Evolutionary conservation across 2,329 filamentous ascomycete species (phyloP), one percentile per base, ranked within the genome.

Genomic region (Colletotrichum sp.): DNA sequence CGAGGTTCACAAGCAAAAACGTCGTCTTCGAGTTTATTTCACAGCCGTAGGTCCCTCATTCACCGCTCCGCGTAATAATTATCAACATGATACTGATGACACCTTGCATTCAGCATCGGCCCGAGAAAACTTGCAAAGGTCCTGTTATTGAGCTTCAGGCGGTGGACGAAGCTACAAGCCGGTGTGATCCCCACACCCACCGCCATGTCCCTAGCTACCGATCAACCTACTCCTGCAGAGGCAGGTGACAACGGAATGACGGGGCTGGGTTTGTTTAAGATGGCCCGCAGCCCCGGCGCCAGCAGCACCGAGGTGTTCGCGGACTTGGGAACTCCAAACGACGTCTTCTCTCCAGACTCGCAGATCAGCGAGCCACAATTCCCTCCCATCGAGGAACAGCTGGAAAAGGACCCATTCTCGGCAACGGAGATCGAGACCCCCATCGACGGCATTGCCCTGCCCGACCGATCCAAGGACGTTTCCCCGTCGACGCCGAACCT

Each of bases 101-200:
- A 0, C 1, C 7, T 1, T 49, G 3, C n/a, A 0, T 12, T 9
- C 30, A 85, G 84, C 6, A 78, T 84, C 6, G 85, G 85, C 0
- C 84, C 85, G 4, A 83, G 83, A 18, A 86, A 85, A 71, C 78
- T 86, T 0, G 83, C 84, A 18, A 83, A 83, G 34, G 79, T 82
- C 5, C 79, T 86, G 8, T 73, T 80, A 3, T 72, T 81, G 1
- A 81, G 78, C 10, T 78, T 81, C 8, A 78, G 76, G 13, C 79
- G 81, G 4, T 84, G 82, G 82, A 81, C n/a, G 2, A 72, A 55
- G n/a, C 26, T 62, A 6, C 75, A 76, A 26, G 44, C 71, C 10
- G 34, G 39, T 1, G 59, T 12, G 1, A 74, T 74, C 6, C 59
- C 30, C 0, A 74, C 71, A 7, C 70, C 44, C 1, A 62, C 64